Percentiles rank a stretch among this genome's conserved stretches.
phyloP scores from a whole-genome alignment of 1,284 basidiomycete species.

The Austroboletus rostrupii region DNA sequence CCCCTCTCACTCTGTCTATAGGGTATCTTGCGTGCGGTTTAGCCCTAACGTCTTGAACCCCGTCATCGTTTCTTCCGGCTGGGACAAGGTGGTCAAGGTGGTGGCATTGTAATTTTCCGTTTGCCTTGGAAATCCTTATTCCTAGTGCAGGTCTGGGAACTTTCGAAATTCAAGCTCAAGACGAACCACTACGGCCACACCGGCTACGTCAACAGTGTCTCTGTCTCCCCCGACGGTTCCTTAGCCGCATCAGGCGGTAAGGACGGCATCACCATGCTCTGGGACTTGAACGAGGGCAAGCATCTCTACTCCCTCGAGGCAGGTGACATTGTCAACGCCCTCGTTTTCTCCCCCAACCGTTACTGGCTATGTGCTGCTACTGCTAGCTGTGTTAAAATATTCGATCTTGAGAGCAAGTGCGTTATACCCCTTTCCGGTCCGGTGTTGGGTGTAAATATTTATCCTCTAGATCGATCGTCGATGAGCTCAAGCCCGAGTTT shows the following conservation, averaged over 20 bases:
- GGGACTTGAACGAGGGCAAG: conserved; percentile 99
- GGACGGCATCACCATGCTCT: conserved; percentile 99
- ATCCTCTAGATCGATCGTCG: conserved; percentile 83
- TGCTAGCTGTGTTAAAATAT: conserved; percentile 97
- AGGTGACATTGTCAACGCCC: conserved; percentile 97
- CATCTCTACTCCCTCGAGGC: conserved; percentile 99
- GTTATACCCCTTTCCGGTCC: conserved; percentile 31
- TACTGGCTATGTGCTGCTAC: conserved; percentile 99
- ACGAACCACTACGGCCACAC: conserved; percentile 99
- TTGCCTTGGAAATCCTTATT: conserved; percentile 14
- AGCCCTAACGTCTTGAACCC: conserved; percentile 98
- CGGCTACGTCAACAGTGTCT: conserved; percentile 98
- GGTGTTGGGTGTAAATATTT: conserved; percentile 9
- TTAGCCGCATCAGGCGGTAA: conserved; percentile 99
- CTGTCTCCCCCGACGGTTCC: conserved; percentile 98
- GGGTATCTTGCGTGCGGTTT: conserved; percentile 99
- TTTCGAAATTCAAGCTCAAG: conserved; percentile 99
- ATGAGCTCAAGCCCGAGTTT: conserved; percentile 96
- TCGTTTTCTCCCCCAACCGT: conserved; percentile 99
- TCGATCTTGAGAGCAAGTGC: conserved; percentile 96
- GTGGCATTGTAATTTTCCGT: conserved; percentile 62
- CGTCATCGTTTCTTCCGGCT: conserved; percentile 98
- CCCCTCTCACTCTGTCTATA: conserved; percentile 29
- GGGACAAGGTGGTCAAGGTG: conserved; percentile 99
- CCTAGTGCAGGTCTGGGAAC: conserved; percentile 88